Evolutionary conservation across 768 basidiomycete genomes (phyloP), one percentile per base, ranked within the genome.

Genomic region (Boletus reticulatus): DNA sequence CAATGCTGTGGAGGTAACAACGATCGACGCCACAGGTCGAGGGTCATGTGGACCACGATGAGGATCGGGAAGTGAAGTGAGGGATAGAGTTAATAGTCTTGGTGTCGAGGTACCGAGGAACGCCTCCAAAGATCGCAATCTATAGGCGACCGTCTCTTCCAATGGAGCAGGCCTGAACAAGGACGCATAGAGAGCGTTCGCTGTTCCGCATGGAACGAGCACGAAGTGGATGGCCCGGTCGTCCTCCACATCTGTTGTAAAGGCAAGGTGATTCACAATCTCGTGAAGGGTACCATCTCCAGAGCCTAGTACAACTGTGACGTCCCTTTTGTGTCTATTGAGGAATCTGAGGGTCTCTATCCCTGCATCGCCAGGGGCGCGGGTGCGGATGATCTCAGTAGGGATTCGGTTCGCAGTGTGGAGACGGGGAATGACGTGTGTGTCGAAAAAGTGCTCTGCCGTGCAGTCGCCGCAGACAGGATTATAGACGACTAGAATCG

Each of bases 221-320:
- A 75, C 83, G 57, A 87, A 74, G 34, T 64, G 65, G 52, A 86
- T 36, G 61, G 62, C 34, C 34, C 27, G 24, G 14, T 36, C 34
- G 12, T 36, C 34, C 34, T 14, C 14, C 11, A 36, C 34, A 11
- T 36, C 34, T 1, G n/a, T 39, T 14, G 38, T 9, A 61, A 56
- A 47, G 43, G 54, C 39, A 34, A 92, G 66, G 12, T 78, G 78
- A 58, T 88, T 89, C 66, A 94, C 78, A 58, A 96, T 82, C 63
- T 98, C 94, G 68, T 96, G 92, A 38, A 94, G 76, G 1, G 94
- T 97, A 17, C 95, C 95, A 70, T 98, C 95, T 9, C 95, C 95
- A 6, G 94, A 93, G 16, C 80, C 82, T 24, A 94, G 75, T 48
- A 89, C 66, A 45, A 89, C 66, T 1, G 78, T 79, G 49, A 81